Evolutionary conservation across 2,329 filamentous ascomycete genomes (phyloP).

Genomic region (Fusarium phyllophilum): DNA sequence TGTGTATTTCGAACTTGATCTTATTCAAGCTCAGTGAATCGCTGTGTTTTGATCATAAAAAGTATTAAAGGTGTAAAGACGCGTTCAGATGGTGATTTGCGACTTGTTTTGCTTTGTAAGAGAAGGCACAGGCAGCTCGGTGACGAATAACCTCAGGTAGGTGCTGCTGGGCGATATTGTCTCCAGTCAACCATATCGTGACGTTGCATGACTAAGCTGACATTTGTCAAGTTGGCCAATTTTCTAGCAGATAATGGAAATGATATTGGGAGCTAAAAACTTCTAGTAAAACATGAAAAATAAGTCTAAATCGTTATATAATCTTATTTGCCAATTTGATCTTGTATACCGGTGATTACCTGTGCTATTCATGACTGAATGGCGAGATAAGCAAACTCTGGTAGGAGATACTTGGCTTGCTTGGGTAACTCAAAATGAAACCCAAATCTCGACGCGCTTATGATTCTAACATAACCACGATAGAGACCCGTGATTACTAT

Average conservation of each 20-base stretch:
- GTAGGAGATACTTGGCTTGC: not conserved
- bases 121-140: conserved; percentile 34
- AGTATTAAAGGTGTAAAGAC: not conserved
- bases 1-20: not conserved
- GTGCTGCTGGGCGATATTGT: conserved; percentile 13
- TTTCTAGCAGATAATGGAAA: not conserved
- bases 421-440: not conserved
- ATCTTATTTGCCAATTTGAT: too few species aligned
- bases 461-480: too few species aligned
- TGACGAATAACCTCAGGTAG: conserved; percentile 34
- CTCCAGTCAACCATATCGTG: conserved; percentile 39
- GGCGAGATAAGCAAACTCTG: too few species aligned
- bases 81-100: not conserved
- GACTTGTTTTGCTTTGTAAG: not conserved
- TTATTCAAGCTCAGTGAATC: not conserved
- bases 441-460: too few species aligned
- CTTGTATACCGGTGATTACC: too few species aligned
- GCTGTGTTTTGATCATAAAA: not conserved
- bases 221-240: not conserved
- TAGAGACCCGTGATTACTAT: too few species aligned
- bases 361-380: not conserved
- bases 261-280: not conserved
- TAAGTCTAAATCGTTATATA: rapidly evolving
- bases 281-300: not conserved
- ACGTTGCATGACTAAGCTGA: conserved; percentile 42